Evolutionary conservation across 306 rosid genomes (phyloP).

Genomic region (Lathyrus sativus): DNA sequence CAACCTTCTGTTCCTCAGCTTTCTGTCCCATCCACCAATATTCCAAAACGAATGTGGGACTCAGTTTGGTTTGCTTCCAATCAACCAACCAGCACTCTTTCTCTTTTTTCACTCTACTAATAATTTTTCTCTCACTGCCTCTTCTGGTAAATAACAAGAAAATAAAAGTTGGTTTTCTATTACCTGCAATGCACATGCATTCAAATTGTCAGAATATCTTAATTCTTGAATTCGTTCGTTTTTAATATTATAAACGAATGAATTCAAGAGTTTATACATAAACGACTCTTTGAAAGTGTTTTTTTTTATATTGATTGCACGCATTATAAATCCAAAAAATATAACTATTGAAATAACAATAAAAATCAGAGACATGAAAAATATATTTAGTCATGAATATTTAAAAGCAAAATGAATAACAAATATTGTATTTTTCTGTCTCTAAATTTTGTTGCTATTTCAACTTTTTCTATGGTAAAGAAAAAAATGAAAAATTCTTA

Average conservation of each 20-base stretch:
- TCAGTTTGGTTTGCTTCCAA: constrained; percentile 56
- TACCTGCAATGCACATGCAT: not conserved
- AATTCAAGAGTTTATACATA: not conserved
- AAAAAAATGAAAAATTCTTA: constrained; percentile 33
- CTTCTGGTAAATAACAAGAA: constrained; percentile 55
- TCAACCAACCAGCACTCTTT: constrained; percentile 62
- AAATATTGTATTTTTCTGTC: not conserved
- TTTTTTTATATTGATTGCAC: not conserved
- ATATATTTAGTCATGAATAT: not conserved
- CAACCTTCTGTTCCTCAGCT: constrained; percentile 92
- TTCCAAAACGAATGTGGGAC: constrained; percentile 85
- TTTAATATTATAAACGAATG: not conserved
- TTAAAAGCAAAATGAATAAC: not conserved
- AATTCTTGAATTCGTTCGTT: not conserved
- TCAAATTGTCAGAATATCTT: not conserved
- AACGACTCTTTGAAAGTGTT: not conserved
- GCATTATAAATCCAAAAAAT: not conserved
- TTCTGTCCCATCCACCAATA: constrained; percentile 97
- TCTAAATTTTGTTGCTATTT: constrained; percentile 2
- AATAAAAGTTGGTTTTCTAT: constrained; percentile 1
- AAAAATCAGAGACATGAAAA: not conserved
- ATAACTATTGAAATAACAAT: not conserved
- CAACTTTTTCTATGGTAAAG: constrained; percentile 8
- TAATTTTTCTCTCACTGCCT: constrained; percentile 24
- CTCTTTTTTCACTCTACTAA: constrained; percentile 30